phyloP scores from a whole-genome alignment of 2,329 filamentous ascomycete genomes.

The Westerdykella ornata region DNA sequence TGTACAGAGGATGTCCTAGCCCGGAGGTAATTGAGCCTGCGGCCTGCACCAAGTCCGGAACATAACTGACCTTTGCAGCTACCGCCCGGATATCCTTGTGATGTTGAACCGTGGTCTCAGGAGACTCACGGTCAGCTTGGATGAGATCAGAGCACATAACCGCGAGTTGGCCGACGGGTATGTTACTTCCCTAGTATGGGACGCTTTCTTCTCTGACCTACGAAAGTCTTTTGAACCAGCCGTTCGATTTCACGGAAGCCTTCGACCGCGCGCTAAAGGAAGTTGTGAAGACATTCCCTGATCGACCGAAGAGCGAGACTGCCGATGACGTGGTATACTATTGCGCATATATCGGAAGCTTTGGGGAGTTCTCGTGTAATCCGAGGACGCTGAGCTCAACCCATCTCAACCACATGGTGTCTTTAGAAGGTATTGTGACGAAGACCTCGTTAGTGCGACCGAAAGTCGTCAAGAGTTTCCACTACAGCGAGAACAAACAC shows the following conservation, averaged over 20 bases:
- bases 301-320: constrained; percentile 67
- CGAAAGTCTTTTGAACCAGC: constrained; percentile 66
- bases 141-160: constrained; percentile 86
- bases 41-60: constrained; percentile 9
- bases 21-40: constrained; percentile 41
- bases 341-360: constrained; percentile 93
- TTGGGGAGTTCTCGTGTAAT: constrained; percentile 91
- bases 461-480: constrained; percentile 96
- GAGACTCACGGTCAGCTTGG: constrained; percentile 59
- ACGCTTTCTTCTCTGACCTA: constrained; percentile 1
- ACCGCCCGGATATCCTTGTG: constrained; percentile 79
- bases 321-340: constrained; percentile 79
- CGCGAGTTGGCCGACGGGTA: constrained; percentile 67
- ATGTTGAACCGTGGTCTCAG: constrained; percentile 59
- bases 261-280: constrained; percentile 89
- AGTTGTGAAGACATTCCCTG: constrained; percentile 72
- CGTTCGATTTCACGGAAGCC: constrained; percentile 81
- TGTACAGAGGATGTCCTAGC: constrained; percentile 50
- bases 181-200: constrained; percentile 3
- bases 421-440: constrained; percentile 94
- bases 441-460: constrained; percentile 91
- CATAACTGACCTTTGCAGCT: constrained; percentile 55
- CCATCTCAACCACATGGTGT: constrained; percentile 94
- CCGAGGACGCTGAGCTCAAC: constrained; percentile 83
- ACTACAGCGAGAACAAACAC: constrained; percentile 82